These are phyloP conservation scores for Cymodocea nodosa DNA, from an alignment of 116 monocot genomes.

Conservation along the genomic window DNA sequence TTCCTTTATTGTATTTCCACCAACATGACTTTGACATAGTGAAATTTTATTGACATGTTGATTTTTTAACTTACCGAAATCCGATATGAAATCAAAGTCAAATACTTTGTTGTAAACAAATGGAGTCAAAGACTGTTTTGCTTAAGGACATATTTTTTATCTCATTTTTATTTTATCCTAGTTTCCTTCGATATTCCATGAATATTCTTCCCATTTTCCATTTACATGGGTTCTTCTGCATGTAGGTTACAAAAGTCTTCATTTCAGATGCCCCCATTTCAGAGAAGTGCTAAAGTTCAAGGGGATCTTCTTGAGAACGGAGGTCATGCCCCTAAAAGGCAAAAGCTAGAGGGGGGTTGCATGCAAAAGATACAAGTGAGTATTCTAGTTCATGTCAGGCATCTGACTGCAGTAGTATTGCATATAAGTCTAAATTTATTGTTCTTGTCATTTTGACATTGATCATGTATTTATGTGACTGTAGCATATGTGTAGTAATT, in stretches of 20 bases:
- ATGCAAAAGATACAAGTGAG: constrained; percentile 31
- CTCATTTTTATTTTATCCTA: too few species aligned
- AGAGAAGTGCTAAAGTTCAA: constrained; percentile 11
- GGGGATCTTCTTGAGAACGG: constrained; percentile 26
- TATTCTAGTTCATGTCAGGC: background rate
- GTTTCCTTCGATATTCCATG: background rate
- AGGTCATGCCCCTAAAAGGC: constrained; percentile 63
- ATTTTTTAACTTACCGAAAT: too few species aligned
- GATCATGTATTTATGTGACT: background rate
- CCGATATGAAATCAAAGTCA: too few species aligned
- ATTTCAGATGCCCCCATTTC: constrained; percentile 11
- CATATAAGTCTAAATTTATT: background rate
- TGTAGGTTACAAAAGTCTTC: constrained; percentile 28
- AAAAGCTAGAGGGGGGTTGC: constrained; percentile 56
- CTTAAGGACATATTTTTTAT: too few species aligned
- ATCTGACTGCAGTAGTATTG: background rate
- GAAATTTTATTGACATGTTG: too few species aligned
- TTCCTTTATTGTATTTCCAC: too few species aligned
- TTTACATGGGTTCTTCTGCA: constrained; percentile 1
- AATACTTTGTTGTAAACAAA: too few species aligned
- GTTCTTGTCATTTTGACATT: background rate
- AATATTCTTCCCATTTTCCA: background rate
- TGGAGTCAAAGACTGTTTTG: too few species aligned
- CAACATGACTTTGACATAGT: too few species aligned
- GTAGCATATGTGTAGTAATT: background rate